A percentile compares a stretch with the other conserved stretches of the same genome.
These are phyloP conservation scores for Verbena officinalis DNA, from an alignment of 257 asterid species.

Conservation along the genomic window DNA sequence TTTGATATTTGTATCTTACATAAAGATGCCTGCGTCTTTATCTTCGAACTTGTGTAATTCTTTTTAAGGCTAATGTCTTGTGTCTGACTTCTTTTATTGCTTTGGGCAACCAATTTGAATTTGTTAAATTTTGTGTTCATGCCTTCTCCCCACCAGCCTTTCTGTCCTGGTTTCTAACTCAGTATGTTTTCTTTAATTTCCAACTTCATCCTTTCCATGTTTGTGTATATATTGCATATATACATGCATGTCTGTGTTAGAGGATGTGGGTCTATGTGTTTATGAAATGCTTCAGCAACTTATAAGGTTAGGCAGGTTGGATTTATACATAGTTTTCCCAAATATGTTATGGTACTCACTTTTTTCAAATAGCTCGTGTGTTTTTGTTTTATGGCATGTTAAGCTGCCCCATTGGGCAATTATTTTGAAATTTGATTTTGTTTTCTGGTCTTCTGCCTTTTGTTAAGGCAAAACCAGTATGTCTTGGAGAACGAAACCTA, in stretches of 20 bases:
- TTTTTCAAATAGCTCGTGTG: neutral
- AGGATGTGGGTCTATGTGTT: constrained; percentile 9
- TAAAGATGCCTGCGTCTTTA: constrained; percentile 3
- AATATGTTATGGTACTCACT: neutral
- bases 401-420: neutral
- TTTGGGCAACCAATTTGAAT: constrained; percentile 7
- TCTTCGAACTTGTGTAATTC: neutral
- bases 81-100: constrained; percentile 10
- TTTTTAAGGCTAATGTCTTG: neutral
- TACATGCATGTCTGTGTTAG: constrained; percentile 2
- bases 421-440: neutral
- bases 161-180: neutral
- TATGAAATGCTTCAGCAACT: constrained; percentile 8
- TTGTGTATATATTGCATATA: neutral
- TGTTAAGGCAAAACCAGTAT: neutral
- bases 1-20: constrained; percentile 15
- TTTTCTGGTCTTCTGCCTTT: neutral
- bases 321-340: neutral
- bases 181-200: neutral
- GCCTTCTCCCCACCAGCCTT: constrained; percentile 8
- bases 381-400: neutral
- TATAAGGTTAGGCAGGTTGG: constrained; percentile 6
- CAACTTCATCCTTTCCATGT: neutral
- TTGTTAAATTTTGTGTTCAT: neutral
- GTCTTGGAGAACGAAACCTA: neutral